Conservation (phyloP, 345 rosid genomes). For the Salix arbutifolia region DNA sequence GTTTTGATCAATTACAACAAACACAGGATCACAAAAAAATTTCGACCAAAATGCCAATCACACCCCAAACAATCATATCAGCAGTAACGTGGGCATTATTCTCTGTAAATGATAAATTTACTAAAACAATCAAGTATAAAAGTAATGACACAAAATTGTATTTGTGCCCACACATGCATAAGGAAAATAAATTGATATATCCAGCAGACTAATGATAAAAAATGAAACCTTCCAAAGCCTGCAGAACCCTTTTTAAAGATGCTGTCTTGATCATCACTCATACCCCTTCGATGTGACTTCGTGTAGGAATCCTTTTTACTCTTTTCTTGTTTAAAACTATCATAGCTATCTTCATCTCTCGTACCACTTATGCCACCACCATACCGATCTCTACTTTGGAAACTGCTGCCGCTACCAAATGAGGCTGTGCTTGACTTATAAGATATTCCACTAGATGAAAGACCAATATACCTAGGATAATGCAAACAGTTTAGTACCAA, state of each 20-base stretch:
- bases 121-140: no score
- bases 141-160: neutral
- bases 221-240: constrained; percentile 50
- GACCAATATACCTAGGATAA: constrained; percentile 70
- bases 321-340: constrained; percentile 41
- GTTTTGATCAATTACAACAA: no score
- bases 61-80: no score
- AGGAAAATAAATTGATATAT: neutral
- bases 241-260: constrained; percentile 39
- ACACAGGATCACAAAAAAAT: no score
- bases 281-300: constrained; percentile 43
- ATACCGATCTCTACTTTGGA: constrained; percentile 47
- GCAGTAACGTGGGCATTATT: no score
- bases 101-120: no score
- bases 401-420: constrained; percentile 29
- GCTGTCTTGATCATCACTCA: constrained; percentile 40
- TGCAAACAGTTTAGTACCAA: neutral
- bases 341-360: constrained; percentile 51
- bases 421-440: constrained; percentile 66
- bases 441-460: constrained; percentile 76
- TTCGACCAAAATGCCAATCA: no score
- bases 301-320: constrained; percentile 48
- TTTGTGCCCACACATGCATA: neutral
- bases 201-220: constrained; percentile 7
- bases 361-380: constrained; percentile 39